Percentiles rank a stretch among this genome's conserved stretches.
These are phyloP conservation scores for Jamesozyma gamospora DNA, from an alignment of 805 yeast species.

Conservation along the genomic window DNA sequence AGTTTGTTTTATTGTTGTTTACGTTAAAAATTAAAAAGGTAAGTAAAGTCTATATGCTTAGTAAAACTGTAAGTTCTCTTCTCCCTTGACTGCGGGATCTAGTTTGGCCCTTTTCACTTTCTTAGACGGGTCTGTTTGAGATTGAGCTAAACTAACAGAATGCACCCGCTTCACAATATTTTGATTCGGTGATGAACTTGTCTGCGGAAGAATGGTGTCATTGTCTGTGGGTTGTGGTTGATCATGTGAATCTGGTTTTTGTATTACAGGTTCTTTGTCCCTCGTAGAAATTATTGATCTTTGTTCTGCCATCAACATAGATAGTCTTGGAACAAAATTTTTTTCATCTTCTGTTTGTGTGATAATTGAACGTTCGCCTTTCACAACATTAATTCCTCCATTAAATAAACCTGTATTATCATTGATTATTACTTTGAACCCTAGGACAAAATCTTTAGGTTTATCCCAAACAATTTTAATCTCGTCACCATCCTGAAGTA, in stretches of 20 bases:
- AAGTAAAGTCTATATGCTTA: too few relatives aligned
- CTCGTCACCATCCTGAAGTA: constrained; percentile 54
- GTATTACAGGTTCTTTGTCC: too few relatives aligned
- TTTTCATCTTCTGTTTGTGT: constrained; percentile 21
- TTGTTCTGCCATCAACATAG: constrained; percentile 15
- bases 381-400: constrained; percentile 31
- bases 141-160: constrained; percentile 21
- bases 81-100: constrained; percentile 9
- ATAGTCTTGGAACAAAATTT: constrained; percentile 13
- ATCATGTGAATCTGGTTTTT: neutral
- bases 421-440: constrained; percentile 42
- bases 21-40: too few relatives aligned
- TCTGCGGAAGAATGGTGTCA: neutral
- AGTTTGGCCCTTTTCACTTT: constrained; percentile 27
- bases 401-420: constrained; percentile 59
- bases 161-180: constrained; percentile 18
- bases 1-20: neutral
- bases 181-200: neutral
- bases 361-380: constrained; percentile 10
- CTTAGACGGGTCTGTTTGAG: constrained; percentile 18
- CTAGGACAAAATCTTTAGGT: constrained; percentile 40
- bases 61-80: constrained; percentile 3
- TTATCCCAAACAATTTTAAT: constrained; percentile 58
- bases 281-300: constrained; percentile 6
- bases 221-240: too few relatives aligned